Base-by-base conservation (phyloP, 805 yeast species). In the Spathaspora boniae region DNA sequence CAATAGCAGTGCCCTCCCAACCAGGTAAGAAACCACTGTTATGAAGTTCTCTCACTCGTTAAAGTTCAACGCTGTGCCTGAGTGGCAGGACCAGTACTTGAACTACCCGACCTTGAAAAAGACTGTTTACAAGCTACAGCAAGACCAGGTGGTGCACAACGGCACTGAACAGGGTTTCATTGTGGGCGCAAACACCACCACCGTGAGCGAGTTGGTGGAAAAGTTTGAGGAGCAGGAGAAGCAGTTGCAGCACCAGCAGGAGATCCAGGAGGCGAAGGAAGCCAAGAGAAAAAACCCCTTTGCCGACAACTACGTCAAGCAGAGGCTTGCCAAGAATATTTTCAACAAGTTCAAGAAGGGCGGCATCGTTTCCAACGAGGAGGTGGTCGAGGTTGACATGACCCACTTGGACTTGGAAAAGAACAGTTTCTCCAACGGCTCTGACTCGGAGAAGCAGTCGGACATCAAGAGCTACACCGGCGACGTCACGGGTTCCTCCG, bases 31-130 rank as follows among this genome's bases (percentile, higher is more conserved):
- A 26, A 26, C 7, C 11, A 11, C 19, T 9, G 7, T 9, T n/a
- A 72, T 72, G 78, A 72, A 72, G 57, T 72, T 72, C 44, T 62
- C 72, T 20, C 75, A 70, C 40, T 70, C 76, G 21, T 53, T 72
- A 34, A 70, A 70, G 49, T 68, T 71, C 44, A 71, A 71, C 44
- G 69, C 72, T n/a, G 78, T 72, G 23, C 78, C 78, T 4, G 78
- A 72, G 48, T 72, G 76, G 76, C 62, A 60, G 42, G 76, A 70
- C 35, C 45, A 56, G 30, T 72, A 72, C 41, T 47, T 72, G 41
- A 60, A 67, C 38, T 71, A 72, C 43, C 62, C 71, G 6, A 67
- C 68, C 8, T 56, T 80, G 44, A 80, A 80, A 49, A 76, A 78
- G 47, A 49, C 67, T 20, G 72, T 79, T 23, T 80, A 80, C 49